These are phyloP conservation scores for Hymenoscyphus albidus DNA, from an alignment of 2,329 filamentous ascomycete species.

Conservation along the genomic window DNA sequence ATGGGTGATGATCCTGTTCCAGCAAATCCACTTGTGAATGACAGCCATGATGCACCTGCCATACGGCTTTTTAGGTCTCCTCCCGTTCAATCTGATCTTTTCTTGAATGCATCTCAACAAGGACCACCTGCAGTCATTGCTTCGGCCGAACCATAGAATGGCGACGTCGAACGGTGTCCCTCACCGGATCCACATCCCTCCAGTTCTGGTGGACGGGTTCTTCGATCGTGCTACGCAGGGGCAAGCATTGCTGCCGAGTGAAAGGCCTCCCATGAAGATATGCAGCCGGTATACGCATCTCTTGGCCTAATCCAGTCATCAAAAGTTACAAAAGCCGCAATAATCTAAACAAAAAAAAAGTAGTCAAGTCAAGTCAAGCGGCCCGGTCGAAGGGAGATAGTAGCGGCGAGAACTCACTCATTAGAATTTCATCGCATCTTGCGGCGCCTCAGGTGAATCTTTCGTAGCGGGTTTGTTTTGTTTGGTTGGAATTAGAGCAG, in stretches of 20 bases:
- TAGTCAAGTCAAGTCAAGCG: no score
- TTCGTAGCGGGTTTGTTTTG: no score
- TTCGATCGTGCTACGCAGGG: conserved; percentile 13
- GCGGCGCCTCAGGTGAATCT: no score
- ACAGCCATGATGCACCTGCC: conserved; percentile 20
- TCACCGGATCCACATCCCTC: conserved; percentile 18
- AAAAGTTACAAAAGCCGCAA: conserved; percentile 23
- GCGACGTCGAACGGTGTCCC: conserved; percentile 18
- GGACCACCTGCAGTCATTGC: conserved; percentile 14
- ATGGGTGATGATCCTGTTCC: conserved; percentile 17
- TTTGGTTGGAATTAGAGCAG: no score
- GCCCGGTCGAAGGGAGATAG: no score
- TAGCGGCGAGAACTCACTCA: no score
- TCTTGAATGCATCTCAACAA: conserved; percentile 16
- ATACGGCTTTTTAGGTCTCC: conserved; percentile 21
- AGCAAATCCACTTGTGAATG: conserved; percentile 21
- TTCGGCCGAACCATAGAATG: conserved; percentile 4
- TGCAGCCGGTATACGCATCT: conserved; percentile 17
- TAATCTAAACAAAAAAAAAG: no score
- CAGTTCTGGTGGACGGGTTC: conserved; percentile 20
- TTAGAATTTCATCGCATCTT: no score
- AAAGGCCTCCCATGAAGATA: conserved; percentile 16
- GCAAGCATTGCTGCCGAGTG: conserved; percentile 15
- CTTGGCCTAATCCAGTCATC: conserved; percentile 23
- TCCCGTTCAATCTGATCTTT: no score